Evolutionary conservation across 192 early-diverging fungal genomes (phyloP).

Genomic region (Chytriomyces sp.): DNA sequence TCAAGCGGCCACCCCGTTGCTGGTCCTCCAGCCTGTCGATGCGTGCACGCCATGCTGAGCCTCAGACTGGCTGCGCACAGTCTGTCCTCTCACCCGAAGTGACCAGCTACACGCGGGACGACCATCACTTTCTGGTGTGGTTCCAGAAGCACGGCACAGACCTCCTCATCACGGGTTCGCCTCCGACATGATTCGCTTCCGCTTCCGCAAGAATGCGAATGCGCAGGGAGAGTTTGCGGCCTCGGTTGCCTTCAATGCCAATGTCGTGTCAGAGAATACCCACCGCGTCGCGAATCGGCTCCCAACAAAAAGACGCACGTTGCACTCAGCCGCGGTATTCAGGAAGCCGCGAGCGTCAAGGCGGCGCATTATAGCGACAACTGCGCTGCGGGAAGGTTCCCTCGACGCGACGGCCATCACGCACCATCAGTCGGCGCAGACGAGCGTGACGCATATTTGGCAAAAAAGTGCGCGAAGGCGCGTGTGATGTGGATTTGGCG

Average conservation of each 20-base stretch:
- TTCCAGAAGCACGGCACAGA: conserved; percentile 74
- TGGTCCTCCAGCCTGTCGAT: conserved; percentile 3
- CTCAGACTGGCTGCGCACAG: too few species aligned
- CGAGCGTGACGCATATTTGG: too few species aligned
- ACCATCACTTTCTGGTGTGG: conserved; percentile 81
- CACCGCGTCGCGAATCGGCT: conserved; percentile 93
- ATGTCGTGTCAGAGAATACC: conserved; percentile 69
- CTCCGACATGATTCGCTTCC: conserved; percentile 73
- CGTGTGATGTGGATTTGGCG: conserved; percentile 78
- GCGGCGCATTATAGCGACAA: conserved; percentile 85
- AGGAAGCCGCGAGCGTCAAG: too few species aligned
- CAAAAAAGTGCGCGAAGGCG: conserved; percentile 74
- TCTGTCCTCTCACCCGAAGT: conserved; percentile 83
- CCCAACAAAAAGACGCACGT: too few species aligned
- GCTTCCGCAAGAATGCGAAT: conserved; percentile 78
- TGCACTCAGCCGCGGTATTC: too few species aligned
- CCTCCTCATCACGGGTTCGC: conserved; percentile 76
- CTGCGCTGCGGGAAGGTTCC: conserved; percentile 75
- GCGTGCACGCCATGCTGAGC: conserved; percentile 36
- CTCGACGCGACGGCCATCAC: conserved; percentile 76
- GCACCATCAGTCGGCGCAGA: too few species aligned
- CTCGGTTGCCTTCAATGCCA: conserved; percentile 91
- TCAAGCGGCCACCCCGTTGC: conserved; percentile 51
- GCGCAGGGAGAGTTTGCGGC: conserved; percentile 79
- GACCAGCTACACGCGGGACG: conserved; percentile 84